Base-by-base conservation (phyloP, 176 grass and related monocot species). In the Phyllostachys edulis region DNA sequence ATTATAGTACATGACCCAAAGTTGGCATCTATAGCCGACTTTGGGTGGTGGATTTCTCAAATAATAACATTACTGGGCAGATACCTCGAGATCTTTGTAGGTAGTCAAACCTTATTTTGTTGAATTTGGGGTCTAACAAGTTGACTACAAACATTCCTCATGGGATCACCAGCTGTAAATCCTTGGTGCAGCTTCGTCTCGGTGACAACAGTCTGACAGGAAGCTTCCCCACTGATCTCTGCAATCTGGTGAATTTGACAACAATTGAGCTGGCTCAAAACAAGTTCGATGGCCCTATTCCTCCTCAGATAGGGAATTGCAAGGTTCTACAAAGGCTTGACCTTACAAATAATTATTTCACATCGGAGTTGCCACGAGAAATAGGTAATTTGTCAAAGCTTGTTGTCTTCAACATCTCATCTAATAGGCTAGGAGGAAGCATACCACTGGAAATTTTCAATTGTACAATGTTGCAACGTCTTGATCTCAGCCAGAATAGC, bases 1-100 rank as follows among this genome's bases (percentile, higher is more conserved):
- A 61, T 96, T 99, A 46, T 93, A 99, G 82, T 94, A 96, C 89
- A 87, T 99, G 83, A 93, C 80, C 64, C 85, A 76, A 92, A 74
- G 79, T 99, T 88, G 97, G 97, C 67, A 77, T 94, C 41, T 94
- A 92, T 80, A 94, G 90, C 63, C 85, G 71, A 45, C 92, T 99
- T 26, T 99, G 97, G 97, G 97, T 96, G 80, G 90, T 96, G 73
- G 97, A 99, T 88, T 96, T 99, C 73, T 99, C 97, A 51, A 89
- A 92, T 37, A 99, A 99, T 67, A 96, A 82, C 42, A 88, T 99
- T 69, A 89, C 87, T 4, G 97, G 97, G 69, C 90, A 89, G 76
- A 92, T 99, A 84, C 97, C 97, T 60, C 78, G 73, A 76, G 87
- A 94, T 65, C 89, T 99, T 67, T 99, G 97, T 62, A 87, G 74